Conservation (phyloP, 768 basidiomycete genomes). For the Suillus fuscotomentosus region DNA sequence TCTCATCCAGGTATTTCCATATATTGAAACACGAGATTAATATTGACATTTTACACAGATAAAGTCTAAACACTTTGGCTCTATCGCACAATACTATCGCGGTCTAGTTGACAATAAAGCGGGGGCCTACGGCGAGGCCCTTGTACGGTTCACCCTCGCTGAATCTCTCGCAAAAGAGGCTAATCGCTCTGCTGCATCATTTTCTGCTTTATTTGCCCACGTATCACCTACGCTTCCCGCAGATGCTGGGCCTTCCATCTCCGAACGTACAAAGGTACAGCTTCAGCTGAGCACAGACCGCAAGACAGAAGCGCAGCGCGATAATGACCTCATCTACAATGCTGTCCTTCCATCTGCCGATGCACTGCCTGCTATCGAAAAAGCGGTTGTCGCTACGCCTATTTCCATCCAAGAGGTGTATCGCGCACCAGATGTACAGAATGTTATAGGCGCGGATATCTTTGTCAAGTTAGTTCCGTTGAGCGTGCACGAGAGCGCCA, state of each 20-base stretch:
- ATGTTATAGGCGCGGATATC: conserved; percentile 89
- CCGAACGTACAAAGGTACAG: conserved; percentile 84
- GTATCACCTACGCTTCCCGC: conserved; percentile 81
- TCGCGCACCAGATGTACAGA: conserved; percentile 85
- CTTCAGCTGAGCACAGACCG: conserved; percentile 74
- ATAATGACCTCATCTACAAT: conserved; percentile 98
- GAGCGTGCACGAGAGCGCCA: conserved; percentile 93
- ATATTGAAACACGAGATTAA: background rate
- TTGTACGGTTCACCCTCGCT: conserved; percentile 76
- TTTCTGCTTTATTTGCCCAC: conserved; percentile 69
- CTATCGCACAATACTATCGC: conserved; percentile 85
- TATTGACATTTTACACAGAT: conserved; percentile 46
- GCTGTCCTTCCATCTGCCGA: conserved; percentile 80
- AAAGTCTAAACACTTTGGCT: conserved; percentile 88
- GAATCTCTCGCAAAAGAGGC: conserved; percentile 86
- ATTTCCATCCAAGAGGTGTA: conserved; percentile 96
- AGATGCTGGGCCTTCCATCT: conserved; percentile 78
- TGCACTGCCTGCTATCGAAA: conserved; percentile 79
- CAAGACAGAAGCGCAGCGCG: conserved; percentile 72
- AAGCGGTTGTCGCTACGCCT: conserved; percentile 75
- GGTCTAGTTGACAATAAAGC: conserved; percentile 72
- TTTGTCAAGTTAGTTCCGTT: conserved; percentile 87
- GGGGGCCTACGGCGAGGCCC: conserved; percentile 82
- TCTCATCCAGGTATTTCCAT: conserved; percentile 63
- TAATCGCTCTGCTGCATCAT: conserved; percentile 60